phyloP scores from a whole-genome alignment of 306 rosid genomes.

The Vicia sativa region DNA sequence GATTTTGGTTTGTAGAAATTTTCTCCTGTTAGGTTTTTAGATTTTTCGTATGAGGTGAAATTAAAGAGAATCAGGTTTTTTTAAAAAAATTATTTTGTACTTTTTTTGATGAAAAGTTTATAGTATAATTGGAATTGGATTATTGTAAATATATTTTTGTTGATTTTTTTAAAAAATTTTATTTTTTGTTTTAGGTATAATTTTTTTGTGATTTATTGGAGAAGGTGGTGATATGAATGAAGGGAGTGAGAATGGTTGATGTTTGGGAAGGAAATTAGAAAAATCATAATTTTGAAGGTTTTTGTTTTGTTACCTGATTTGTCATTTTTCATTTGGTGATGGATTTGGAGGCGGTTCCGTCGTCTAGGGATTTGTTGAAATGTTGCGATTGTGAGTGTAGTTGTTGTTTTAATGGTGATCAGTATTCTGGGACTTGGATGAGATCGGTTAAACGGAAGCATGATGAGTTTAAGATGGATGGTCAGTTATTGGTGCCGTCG shows the following conservation, averaged over 20 bases:
- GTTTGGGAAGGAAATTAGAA: constrained; percentile 29
- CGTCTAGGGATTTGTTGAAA: constrained; percentile 59
- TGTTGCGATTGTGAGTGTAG: constrained; percentile 71
- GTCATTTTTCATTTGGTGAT: constrained; percentile 39
- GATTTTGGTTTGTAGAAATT: background rate
- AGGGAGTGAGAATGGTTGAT: constrained; percentile 43
- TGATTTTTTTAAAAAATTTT: constrained; percentile 18
- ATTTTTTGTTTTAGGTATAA: constrained; percentile 30
- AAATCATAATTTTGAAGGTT: background rate
- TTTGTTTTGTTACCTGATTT: constrained; percentile 35
- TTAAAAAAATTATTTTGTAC: no score
- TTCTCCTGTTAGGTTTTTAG: constrained; percentile 13
- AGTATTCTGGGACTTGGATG: constrained; percentile 67
- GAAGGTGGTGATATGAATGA: constrained; percentile 39
- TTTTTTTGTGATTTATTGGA: constrained; percentile 43
- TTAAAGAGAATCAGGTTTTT: constrained; percentile 1
- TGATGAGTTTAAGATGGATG: constrained; percentile 63
- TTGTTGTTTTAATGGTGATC: constrained; percentile 54
- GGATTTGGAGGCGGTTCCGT: constrained; percentile 59
- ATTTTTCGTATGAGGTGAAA: constrained; percentile 2
- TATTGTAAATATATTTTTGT: background rate
- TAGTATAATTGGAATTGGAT: background rate
- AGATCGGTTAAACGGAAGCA: constrained; percentile 83
- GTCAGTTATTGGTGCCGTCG: constrained; percentile 50
- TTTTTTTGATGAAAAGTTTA: background rate